Percentiles rank a stretch among this genome's conserved stretches.
Conservation (phyloP, 2,329 filamentous ascomycete genomes). For the Lachnellula occidentalis region DNA sequence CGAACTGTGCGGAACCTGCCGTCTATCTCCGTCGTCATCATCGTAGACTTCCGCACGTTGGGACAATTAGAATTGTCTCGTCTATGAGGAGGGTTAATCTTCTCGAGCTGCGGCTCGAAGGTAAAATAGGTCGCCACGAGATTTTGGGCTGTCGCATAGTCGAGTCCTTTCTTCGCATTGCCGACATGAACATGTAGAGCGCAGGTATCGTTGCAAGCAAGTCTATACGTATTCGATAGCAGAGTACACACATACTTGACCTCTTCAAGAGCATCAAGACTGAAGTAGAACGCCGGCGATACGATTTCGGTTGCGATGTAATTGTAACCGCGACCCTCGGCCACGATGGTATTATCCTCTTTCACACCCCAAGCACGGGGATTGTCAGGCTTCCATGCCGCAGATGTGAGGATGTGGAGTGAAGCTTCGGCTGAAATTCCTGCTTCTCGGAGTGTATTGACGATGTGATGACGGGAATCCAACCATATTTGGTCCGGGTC, state of each 20-base stretch:
- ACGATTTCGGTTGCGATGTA: no score
- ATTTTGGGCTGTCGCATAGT: conserved; percentile 24
- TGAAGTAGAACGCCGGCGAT: background rate
- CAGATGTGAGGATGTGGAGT: background rate
- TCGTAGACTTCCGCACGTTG: background rate
- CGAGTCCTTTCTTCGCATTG: conserved; percentile 20
- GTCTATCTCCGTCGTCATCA: background rate
- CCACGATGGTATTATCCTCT: background rate
- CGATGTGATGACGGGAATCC: background rate
- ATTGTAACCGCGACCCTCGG: no score
- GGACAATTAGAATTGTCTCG: background rate
- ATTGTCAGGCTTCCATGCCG: background rate
- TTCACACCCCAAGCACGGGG: background rate
- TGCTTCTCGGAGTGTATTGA: background rate
- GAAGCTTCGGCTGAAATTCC: background rate
- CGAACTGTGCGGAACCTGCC: background rate
- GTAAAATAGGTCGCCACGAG: conserved; percentile 24
- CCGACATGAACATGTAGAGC: conserved; percentile 33
- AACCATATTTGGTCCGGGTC: background rate
- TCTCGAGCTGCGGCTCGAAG: conserved; percentile 27
- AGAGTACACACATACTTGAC: conserved; percentile 6
- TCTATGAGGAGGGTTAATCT: conserved; percentile 18
- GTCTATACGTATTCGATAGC: conserved; percentile 13
- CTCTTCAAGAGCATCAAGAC: background rate
- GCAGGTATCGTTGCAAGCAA: conserved; percentile 21